These are phyloP conservation scores for Thermothielavioides terrestris DNA, from an alignment of 495 filamentous ascomycete genomes.

Conservation along the genomic window DNA sequence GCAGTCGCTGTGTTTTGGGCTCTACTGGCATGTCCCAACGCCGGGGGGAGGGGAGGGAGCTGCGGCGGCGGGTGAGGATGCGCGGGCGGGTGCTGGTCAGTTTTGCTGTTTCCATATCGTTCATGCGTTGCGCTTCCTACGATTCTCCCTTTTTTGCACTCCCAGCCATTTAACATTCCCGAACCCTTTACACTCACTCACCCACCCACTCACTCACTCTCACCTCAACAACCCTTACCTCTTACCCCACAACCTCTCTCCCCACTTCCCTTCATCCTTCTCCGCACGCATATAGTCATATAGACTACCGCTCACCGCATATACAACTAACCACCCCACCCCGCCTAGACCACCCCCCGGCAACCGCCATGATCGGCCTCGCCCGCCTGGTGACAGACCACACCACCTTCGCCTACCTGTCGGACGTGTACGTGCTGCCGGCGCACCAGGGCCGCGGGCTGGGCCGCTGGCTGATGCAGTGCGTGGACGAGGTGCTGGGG, in stretches of 20 bases:
- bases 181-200: too few relatives aligned
- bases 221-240: too few relatives aligned
- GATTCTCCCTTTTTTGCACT: too few relatives aligned
- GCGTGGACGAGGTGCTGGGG: constrained; percentile 47
- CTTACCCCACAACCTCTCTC: too few relatives aligned
- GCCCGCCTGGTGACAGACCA: constrained; percentile 57
- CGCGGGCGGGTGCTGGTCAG: too few relatives aligned
- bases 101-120: too few relatives aligned
- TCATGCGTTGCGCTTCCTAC: too few relatives aligned
- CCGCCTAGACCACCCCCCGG: not conserved
- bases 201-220: not conserved
- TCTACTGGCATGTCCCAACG: constrained; percentile 42
- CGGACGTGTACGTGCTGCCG: constrained; percentile 55
- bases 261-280: too few relatives aligned
- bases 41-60: too few relatives aligned
- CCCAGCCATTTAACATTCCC: too few relatives aligned
- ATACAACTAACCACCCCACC: not conserved
- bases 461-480: constrained; percentile 53
- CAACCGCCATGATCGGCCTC: constrained; percentile 45
- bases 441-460: constrained; percentile 53
- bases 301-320: not conserved
- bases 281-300: too few relatives aligned
- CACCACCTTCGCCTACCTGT: constrained; percentile 58
- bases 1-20: constrained; percentile 47
- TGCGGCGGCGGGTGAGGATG: constrained; percentile 22